Evolutionary conservation across 768 basidiomycete species (phyloP).

Genomic region (Neoboletus brunneissimus): DNA sequence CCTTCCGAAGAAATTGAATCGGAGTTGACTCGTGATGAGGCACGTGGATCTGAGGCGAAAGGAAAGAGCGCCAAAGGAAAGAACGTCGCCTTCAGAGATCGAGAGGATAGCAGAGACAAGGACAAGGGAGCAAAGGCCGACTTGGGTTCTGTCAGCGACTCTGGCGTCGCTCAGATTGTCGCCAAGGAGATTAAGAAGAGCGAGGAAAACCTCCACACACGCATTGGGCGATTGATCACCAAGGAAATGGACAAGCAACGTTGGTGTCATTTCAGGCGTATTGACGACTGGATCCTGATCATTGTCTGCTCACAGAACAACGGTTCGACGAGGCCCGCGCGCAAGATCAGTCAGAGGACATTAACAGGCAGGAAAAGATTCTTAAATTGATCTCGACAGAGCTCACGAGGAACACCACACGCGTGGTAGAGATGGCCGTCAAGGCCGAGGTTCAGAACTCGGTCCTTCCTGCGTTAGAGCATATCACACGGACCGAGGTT

Average conservation of each 20-base stretch:
- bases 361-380: constrained; percentile 83
- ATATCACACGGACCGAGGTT: constrained; percentile 79
- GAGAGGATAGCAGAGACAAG: constrained; percentile 46
- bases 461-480: constrained; percentile 78
- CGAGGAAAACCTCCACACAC: constrained; percentile 73
- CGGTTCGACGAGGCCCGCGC: constrained; percentile 79
- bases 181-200: constrained; percentile 79
- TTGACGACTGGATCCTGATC: constrained; percentile 5
- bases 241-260: constrained; percentile 92
- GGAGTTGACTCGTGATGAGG: constrained; percentile 61
- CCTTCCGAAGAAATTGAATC: constrained; percentile 73
- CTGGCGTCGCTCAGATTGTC: constrained; percentile 55
- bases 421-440: constrained; percentile 86
- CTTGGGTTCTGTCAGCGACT: constrained; percentile 43
- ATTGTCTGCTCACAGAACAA: constrained; percentile 52
- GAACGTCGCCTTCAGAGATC: constrained; percentile 63
- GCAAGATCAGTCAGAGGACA: constrained; percentile 77
- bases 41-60: constrained; percentile 47
- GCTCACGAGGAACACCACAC: constrained; percentile 82
- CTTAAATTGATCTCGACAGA: constrained; percentile 85
- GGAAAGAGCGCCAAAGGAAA: constrained; percentile 50
- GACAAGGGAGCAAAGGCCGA: constrained; percentile 31
- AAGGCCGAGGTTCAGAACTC: constrained; percentile 82
- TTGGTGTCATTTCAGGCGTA: constrained; percentile 38
- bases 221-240: constrained; percentile 73